Percentiles rank a stretch among this genome's conserved stretches.
These are phyloP conservation scores for Pyricularia pennisetigena DNA, from an alignment of 2,329 filamentous ascomycete species.

Conservation along the genomic window DNA sequence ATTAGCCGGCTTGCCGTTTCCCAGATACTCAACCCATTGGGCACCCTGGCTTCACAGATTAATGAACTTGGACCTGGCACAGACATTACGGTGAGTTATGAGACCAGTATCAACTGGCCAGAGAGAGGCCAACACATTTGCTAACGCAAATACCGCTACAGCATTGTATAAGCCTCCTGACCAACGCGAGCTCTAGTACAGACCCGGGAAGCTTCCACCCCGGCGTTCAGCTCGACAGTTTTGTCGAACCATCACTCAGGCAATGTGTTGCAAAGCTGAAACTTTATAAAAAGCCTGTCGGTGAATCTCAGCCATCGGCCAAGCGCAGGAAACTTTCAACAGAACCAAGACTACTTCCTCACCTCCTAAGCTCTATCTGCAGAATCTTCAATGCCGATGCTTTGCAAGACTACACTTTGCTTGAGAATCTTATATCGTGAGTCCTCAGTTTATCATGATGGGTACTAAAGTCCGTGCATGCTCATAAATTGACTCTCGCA, in stretches of 20 bases:
- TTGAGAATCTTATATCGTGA: conserved; percentile 4
- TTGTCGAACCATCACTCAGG: conserved; percentile 10
- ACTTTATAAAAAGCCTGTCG: background rate
- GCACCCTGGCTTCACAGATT: conserved; percentile 10
- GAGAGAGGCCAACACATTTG: background rate
- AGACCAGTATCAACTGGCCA: background rate
- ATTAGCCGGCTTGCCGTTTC: conserved; percentile 15
- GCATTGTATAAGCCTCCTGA: conserved; percentile 12
- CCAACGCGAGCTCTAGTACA: conserved; percentile 6
- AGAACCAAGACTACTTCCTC: conserved; percentile 1
- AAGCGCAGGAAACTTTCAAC: conserved; percentile 12
- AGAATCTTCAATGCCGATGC: conserved; percentile 4
- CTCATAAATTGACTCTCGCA: background rate
- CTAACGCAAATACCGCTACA: background rate
- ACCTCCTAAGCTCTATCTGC: conserved; percentile 6
- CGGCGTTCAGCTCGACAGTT: conserved; percentile 8
- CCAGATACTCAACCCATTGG: conserved; percentile 12
- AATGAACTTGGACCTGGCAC: conserved; percentile 10
- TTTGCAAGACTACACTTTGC: background rate
- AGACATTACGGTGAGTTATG: conserved; percentile 14
- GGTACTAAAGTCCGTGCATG: background rate
- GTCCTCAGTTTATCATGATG: background rate
- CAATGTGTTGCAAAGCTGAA: conserved; percentile 9
- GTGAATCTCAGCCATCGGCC: background rate
- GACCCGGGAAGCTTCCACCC: background rate